These are phyloP conservation scores for Cyclostephanos invisitatus DNA, from an alignment of 108 stramenopile genomes.

Conservation along the genomic window DNA sequence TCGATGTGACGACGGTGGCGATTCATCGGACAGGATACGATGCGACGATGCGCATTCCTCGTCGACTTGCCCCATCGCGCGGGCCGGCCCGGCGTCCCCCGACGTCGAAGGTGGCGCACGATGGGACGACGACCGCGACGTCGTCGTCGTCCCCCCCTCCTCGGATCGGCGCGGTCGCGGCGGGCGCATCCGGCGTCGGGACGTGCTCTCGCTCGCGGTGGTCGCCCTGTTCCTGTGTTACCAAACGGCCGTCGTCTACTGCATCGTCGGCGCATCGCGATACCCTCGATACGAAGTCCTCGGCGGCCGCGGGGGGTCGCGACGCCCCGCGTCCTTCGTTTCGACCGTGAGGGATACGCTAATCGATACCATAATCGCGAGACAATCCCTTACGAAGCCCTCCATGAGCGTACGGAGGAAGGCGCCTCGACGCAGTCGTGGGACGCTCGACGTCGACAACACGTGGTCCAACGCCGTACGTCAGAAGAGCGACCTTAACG, in stretches of 20 bases:
- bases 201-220: constrained; percentile 8
- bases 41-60: neutral
- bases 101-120: neutral
- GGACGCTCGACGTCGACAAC: neutral
- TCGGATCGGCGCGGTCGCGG: too few relatives aligned
- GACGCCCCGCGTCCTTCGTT: constrained; percentile 3
- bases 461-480: constrained; percentile 45
- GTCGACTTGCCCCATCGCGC: neutral
- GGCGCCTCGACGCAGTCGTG: constrained; percentile 4
- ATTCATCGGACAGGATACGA: neutral
- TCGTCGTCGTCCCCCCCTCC: neutral
- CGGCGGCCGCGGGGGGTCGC: too few relatives aligned
- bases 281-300: too few relatives aligned
- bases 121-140: neutral
- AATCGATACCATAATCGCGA: neutral
- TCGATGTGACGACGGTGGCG: neutral
- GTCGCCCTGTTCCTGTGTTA: neutral
- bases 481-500: constrained; percentile 33
- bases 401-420: constrained; percentile 20
- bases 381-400: neutral
- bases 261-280: too few relatives aligned
- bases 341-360: neutral
- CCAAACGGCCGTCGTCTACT: too few relatives aligned
- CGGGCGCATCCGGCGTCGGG: neutral
- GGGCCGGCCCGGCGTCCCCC: neutral